phyloP scores from a whole-genome alignment of 192 early-diverging fungal genomes.

The Phlyctochytrium planicorne region DNA sequence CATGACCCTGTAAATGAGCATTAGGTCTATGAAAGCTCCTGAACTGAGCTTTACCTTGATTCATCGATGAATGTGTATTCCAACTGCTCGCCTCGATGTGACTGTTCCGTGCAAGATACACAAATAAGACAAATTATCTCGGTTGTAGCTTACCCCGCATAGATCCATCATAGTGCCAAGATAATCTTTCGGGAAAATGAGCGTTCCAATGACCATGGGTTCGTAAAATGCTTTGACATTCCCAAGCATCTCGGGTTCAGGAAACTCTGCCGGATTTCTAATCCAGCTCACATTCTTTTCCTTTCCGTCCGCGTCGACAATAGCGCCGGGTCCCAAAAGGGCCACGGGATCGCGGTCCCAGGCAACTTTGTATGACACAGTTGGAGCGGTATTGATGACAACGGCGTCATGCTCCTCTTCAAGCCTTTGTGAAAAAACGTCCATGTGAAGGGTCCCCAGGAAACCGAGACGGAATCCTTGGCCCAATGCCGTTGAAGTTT shows the following conservation, averaged over 20 bases:
- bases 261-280: slow-evolving; percentile 91
- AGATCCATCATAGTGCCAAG: slow-evolving; percentile 52
- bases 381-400: slow-evolving; percentile 89
- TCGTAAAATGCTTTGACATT: slow-evolving; percentile 69
- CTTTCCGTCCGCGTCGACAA: slow-evolving; percentile 27
- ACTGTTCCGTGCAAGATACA: slow-evolving; percentile 29
- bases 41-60: slow-evolving; percentile 39
- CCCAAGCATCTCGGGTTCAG: slow-evolving; percentile 65
- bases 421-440: slow-evolving; percentile 92
- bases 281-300: slow-evolving; percentile 40
- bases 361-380: slow-evolving; percentile 76
- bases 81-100: slow-evolving; percentile 77
- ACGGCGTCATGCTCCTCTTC: slow-evolving; percentile 89
- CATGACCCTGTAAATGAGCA: background rate
- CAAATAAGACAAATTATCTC: background rate
- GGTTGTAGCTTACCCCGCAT: slow-evolving; percentile 50
- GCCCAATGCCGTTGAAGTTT: slow-evolving; percentile 70
- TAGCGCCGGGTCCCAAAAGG: slow-evolving; percentile 4
- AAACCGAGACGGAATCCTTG: slow-evolving; percentile 97
- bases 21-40: background rate
- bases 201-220: slow-evolving; percentile 88
- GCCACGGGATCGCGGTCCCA: slow-evolving; percentile 23
- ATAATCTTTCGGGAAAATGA: slow-evolving; percentile 77
- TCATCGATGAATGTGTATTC: slow-evolving; percentile 90
- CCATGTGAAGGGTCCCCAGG: slow-evolving; percentile 95